These are phyloP conservation scores for Saturnispora gosingensis DNA, from an alignment of 805 yeast species.

Conservation along the genomic window DNA sequence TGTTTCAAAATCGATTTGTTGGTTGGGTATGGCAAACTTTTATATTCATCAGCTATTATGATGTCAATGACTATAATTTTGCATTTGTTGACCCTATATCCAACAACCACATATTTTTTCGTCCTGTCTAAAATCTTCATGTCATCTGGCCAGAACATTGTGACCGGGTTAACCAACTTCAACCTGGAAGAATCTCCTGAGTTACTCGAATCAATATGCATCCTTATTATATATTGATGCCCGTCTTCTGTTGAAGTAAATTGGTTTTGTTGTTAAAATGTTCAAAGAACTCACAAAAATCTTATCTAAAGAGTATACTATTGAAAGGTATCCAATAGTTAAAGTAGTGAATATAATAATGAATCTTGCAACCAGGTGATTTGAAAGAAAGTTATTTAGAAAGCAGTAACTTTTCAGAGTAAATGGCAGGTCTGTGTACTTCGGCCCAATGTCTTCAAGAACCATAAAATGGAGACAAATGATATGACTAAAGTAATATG, in stretches of 20 bases:
- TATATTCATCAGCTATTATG: conserved; percentile 13
- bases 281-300: conserved; percentile 6
- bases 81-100: conserved; percentile 17
- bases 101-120: conserved; percentile 19
- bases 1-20: conserved; percentile 16
- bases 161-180: not conserved
- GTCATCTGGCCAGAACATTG: conserved; percentile 28
- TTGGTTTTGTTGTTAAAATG: conserved; percentile 1
- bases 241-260: conserved; percentile 10
- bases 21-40: conserved; percentile 12
- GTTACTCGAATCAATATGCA: not conserved
- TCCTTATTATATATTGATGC: conserved; percentile 11
- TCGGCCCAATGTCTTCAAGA: not conserved
- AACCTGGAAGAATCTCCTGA: not conserved
- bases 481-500: not conserved
- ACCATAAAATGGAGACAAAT: not conserved
- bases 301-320: conserved; percentile 5
- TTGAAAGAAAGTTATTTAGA: not conserved
- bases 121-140: conserved; percentile 7
- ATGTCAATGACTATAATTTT: conserved; percentile 23
- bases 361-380: conserved; percentile 3
- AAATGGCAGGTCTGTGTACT: not conserved
- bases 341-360: conserved; percentile 1
- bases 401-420: not conserved
- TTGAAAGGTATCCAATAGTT: conserved; percentile 1